Conservation (phyloP, 2,329 filamentous ascomycete species). For the Diaporthe helianthi region DNA sequence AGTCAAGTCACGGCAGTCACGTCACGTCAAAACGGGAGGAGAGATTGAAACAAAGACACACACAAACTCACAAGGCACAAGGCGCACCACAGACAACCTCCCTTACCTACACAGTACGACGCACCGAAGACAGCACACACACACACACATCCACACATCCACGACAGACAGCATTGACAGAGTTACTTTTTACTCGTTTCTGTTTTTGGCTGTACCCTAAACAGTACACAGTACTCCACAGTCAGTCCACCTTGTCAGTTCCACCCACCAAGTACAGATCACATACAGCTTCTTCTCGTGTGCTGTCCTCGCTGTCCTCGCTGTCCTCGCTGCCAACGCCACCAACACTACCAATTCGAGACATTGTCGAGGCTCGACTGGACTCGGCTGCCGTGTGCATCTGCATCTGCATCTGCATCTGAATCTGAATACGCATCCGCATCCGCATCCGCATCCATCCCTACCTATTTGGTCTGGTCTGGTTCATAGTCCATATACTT, state of each 20-base stretch:
- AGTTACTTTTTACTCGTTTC: neutral
- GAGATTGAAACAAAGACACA: neutral
- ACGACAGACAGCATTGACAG: neutral
- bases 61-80: too few relatives aligned
- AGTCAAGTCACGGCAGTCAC: neutral
- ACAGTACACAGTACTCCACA: too few relatives aligned
- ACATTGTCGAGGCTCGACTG: too few relatives aligned
- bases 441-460: neutral
- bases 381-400: neutral
- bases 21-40: slow-evolving; percentile 3
- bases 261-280: too few relatives aligned
- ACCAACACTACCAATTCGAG: too few relatives aligned
- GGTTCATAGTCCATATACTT: neutral
- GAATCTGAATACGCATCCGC: neutral
- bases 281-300: too few relatives aligned
- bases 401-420: neutral
- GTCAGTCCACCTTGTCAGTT: too few relatives aligned
- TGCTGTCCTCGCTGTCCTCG: too few relatives aligned
- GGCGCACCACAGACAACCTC: too few relatives aligned
- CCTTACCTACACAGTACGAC: too few relatives aligned
- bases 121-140: neutral
- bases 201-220: neutral
- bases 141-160: neutral
- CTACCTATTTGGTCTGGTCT: neutral
- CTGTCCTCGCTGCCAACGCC: too few relatives aligned